Base-by-base conservation (phyloP, 305 asterid genomes). In the Stenogyne calaminthoides region DNA sequence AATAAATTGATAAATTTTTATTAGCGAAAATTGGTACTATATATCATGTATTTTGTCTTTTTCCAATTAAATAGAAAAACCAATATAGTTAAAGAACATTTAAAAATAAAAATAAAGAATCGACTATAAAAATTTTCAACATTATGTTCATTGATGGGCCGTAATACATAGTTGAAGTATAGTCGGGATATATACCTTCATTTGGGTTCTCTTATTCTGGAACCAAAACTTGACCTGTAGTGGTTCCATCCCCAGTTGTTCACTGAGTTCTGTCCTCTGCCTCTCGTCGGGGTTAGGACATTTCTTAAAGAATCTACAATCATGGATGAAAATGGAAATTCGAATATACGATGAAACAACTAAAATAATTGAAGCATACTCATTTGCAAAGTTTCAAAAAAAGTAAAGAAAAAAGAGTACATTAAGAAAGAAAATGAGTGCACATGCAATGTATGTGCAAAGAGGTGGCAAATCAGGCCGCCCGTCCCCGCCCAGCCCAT, bases 191-290 rank as follows among this genome's bases (percentile, higher is more conserved):
- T 46, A 46, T 72, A 83, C 91, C 87, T 86, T 88, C 82, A 80
- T 81, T 37, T 86, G 91, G 0, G 89, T 32, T 32, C 36, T 32
- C 36, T 32, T 32, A 5, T 32, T 32, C 36, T 32, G 36, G 36
- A 32, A 32, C 94, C 94, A 88, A 67, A 88, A 88, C 12, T 88
- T 86, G 34, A 88, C 83, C 49, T 88, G 90, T 32, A 81, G 15
- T 0, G 88, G 89, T 19, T 81, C 90, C 58, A 88, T 65, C 3
- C 84, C 87, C 0, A 88, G 66, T 20, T 64, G 71, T 10, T 29
- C 75, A 22, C 87, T 68, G 19, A 88, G 83, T 6, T 85, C 87
- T 37, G 54, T 78, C 25, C 86, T 73, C 66, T 86, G 85, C 47
- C 68, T 75, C 22, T 86, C 89, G 27, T 75, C 85, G 1, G 94